Conservation (phyloP, 495 filamentous ascomycete genomes). For the Margaritispora aquatica region DNA sequence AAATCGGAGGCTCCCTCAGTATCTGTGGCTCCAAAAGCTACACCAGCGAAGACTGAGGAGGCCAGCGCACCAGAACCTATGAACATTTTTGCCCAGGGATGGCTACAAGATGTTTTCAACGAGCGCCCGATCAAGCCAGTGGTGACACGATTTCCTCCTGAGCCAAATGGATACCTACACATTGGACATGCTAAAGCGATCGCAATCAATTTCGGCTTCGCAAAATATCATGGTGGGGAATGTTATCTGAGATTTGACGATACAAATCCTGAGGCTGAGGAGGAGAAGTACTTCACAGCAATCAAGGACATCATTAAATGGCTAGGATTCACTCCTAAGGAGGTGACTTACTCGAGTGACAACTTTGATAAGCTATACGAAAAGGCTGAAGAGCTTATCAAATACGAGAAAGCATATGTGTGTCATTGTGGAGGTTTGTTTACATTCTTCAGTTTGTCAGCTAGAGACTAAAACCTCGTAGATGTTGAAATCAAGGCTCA, state of each 20-base stretch:
- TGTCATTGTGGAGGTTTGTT: slow-evolving; percentile 39
- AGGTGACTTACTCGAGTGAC: slow-evolving; percentile 71
- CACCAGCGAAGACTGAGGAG: slow-evolving; percentile 14
- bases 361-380: slow-evolving; percentile 85
- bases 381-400: slow-evolving; percentile 78
- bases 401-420: slow-evolving; percentile 63
- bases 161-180: slow-evolving; percentile 79
- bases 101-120: slow-evolving; percentile 72
- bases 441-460: not conserved
- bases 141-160: slow-evolving; percentile 84
- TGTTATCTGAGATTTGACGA: slow-evolving; percentile 52
- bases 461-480: slow-evolving; percentile 14
- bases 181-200: slow-evolving; percentile 97
- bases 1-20: slow-evolving; percentile 33
- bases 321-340: slow-evolving; percentile 73
- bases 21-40: slow-evolving; percentile 33
- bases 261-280: slow-evolving; percentile 79
- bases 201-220: slow-evolving; percentile 94
- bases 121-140: slow-evolving; percentile 62
- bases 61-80: slow-evolving; percentile 35
- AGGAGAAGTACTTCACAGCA: slow-evolving; percentile 69
- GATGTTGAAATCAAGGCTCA: slow-evolving; percentile 75
- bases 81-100: slow-evolving; percentile 84
- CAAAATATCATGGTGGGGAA: slow-evolving; percentile 73
- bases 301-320: slow-evolving; percentile 76